A percentile compares a stretch with the other conserved stretches of the same genome.
These are phyloP conservation scores for Metschnikowia noctiluminum DNA, from an alignment of 805 yeast species.

Conservation along the genomic window DNA sequence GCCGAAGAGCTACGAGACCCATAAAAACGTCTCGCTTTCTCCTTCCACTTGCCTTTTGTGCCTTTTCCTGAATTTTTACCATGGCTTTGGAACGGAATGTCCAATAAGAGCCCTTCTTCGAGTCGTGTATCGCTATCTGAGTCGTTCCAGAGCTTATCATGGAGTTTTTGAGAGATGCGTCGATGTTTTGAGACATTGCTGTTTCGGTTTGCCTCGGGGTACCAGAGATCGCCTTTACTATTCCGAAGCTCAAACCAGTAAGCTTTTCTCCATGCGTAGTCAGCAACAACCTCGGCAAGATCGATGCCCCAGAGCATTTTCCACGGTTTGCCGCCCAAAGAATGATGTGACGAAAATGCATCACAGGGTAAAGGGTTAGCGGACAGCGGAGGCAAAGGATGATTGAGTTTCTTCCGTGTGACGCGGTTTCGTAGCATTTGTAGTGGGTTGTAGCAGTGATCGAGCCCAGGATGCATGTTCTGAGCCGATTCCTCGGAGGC, in stretches of 20 bases:
- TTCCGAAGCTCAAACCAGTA: conserved; percentile 52
- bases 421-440: conserved; percentile 76
- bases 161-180: conserved; percentile 20
- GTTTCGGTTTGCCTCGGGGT: conserved; percentile 22
- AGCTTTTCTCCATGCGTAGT: conserved; percentile 52
- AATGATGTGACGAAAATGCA: conserved; percentile 47
- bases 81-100: conserved; percentile 8
- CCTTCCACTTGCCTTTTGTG: conserved; percentile 10
- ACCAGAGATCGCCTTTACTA: conserved; percentile 51
- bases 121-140: conserved; percentile 13
- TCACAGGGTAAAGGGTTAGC: conserved; percentile 59
- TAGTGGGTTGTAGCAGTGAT: conserved; percentile 74
- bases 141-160: conserved; percentile 32
- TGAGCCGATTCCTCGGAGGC: conserved; percentile 22
- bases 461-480: conserved; percentile 46
- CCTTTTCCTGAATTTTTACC: not conserved
- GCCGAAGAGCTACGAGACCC: conserved; percentile 8
- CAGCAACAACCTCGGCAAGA: conserved; percentile 54
- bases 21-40: conserved; percentile 13
- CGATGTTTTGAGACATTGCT: conserved; percentile 1
- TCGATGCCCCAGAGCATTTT: conserved; percentile 64
- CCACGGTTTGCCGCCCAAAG: conserved; percentile 27
- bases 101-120: conserved; percentile 7
- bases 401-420: conserved; percentile 50
- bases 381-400: conserved; percentile 23